Percentiles rank a stretch among this genome's conserved stretches.
Evolutionary conservation across 495 filamentous ascomycete species (phyloP).

Genomic region (Rusavskia elegans): DNA sequence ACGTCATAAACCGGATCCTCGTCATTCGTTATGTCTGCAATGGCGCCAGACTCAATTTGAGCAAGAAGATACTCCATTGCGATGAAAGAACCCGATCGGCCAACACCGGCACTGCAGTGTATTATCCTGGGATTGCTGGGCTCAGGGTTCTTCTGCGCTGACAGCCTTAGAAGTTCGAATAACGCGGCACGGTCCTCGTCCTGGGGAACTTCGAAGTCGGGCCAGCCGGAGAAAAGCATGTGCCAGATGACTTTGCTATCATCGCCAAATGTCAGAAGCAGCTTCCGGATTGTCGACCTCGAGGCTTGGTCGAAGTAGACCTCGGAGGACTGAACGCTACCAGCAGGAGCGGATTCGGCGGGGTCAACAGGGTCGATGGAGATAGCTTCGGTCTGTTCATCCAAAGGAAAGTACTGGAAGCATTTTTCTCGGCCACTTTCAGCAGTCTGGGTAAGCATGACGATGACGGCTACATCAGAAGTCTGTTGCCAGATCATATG

Average conservation of each 20-base stretch:
- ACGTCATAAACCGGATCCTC: constrained; percentile 51
- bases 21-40: constrained; percentile 31
- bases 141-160: constrained; percentile 49
- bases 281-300: constrained; percentile 38
- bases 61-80: constrained; percentile 77
- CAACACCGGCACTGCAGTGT: constrained; percentile 90
- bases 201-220: constrained; percentile 80
- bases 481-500: constrained; percentile 90
- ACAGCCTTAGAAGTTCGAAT: constrained; percentile 60
- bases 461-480: constrained; percentile 62
- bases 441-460: constrained; percentile 89
- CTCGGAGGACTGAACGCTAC: constrained; percentile 33
- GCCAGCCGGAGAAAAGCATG: constrained; percentile 83
- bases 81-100: constrained; percentile 88
- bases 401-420: constrained; percentile 70
- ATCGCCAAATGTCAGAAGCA: constrained; percentile 37
- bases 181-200: constrained; percentile 64
- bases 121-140: constrained; percentile 65
- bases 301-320: constrained; percentile 28
- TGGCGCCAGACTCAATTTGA: constrained; percentile 60
- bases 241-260: constrained; percentile 68
- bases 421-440: constrained; percentile 80
- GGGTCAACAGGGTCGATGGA: constrained; percentile 31
- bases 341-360: constrained; percentile 20
- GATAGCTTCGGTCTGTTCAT: constrained; percentile 27